Base-by-base conservation (phyloP, 106 monocot species). In the Narthecium ossifragum region DNA sequence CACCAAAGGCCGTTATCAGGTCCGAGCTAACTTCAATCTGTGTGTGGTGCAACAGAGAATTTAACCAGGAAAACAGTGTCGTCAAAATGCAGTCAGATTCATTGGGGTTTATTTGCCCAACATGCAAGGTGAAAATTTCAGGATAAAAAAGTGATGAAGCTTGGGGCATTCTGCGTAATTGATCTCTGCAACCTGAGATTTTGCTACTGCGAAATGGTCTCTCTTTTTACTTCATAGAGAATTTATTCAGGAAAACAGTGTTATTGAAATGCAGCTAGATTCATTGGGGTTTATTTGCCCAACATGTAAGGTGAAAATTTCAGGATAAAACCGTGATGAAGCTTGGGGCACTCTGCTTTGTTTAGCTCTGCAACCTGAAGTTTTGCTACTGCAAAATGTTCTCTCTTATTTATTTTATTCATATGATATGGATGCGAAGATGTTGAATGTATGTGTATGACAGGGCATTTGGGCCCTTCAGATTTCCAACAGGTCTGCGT, bases 11-110 rank as follows among this genome's bases (percentile, higher is more conserved):
- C 27, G 57, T 47, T 55, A 51, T n/a, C 13, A 51, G 45, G 23
- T 52, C 29, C 31, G 57, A 57, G 43, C 22, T 71, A 7, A 61
- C 73, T 15, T 70, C 64, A 18, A 55, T 76, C 17, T 90, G 90
- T 45, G 76, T 90, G 55, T 90, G 90, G 90, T 90, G 90, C 57
- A 66, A 48, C 43, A 38, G 67, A 3, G 75, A 90, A 55, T 82
- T 82, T 57, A 67, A 59, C 41, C 81, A 79, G 24, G 72, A 75
- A 6, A 63, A 58, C 12, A 25, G 40, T 4, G 38, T n/a, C 28
- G 50, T 55, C 36, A 64, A 76, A 65, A 58, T 56, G 14, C 78
- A 76, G 26, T 47, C 78, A 0, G 85, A 65, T 59, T 62, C 81
- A 6, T 28, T 85, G 22, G 85, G 85, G 29, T 82, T 73, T 33